A percentile compares a stretch with the other conserved stretches of the same genome.
These are phyloP conservation scores for Diplodia intermedia DNA, from an alignment of 2,329 filamentous ascomycete genomes.

Conservation along the genomic window DNA sequence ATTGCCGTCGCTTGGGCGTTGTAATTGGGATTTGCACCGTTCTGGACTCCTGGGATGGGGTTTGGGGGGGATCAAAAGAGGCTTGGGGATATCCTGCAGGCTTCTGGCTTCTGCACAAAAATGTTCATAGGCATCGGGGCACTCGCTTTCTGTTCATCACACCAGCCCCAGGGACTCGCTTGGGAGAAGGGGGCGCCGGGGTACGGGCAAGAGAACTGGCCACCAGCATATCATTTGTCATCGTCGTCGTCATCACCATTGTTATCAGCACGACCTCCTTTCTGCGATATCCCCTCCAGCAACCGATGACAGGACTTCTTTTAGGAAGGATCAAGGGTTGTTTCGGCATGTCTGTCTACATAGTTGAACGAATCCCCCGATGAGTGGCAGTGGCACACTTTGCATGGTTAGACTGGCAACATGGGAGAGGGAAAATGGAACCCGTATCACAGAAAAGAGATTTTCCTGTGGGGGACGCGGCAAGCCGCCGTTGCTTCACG, in stretches of 20 bases:
- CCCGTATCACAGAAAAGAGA: conserved; percentile 2
- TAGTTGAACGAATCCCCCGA: not conserved
- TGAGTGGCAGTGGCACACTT: not conserved
- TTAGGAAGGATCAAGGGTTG: conserved; percentile 9
- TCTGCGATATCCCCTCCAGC: not conserved
- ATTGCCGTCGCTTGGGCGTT: not conserved
- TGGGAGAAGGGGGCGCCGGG: not conserved
- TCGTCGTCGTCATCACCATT: not conserved
- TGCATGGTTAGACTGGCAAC: conserved; percentile 24
- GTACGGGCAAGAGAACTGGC: not conserved
- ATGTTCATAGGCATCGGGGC: conserved; percentile 25
- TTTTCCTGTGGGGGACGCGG: not conserved
- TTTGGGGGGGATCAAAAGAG: conserved; percentile 9
- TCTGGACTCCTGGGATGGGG: not conserved
- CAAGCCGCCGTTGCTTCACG: not conserved
- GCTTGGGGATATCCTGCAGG: conserved; percentile 8
- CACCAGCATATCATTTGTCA: conserved; percentile 6
- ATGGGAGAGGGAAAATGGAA: not conserved
- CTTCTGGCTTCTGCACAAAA: conserved; percentile 20
- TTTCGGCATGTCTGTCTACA: conserved; percentile 13
- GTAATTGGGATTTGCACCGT: conserved; percentile 13
- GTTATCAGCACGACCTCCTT: conserved; percentile 3
- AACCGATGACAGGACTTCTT: not conserved
- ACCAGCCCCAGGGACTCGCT: not conserved
- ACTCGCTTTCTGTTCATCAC: conserved; percentile 10